Evolutionary conservation across 176 grass and related monocot species (phyloP), one percentile per base, ranked within the genome.

Genomic region (Secale cereale): DNA sequence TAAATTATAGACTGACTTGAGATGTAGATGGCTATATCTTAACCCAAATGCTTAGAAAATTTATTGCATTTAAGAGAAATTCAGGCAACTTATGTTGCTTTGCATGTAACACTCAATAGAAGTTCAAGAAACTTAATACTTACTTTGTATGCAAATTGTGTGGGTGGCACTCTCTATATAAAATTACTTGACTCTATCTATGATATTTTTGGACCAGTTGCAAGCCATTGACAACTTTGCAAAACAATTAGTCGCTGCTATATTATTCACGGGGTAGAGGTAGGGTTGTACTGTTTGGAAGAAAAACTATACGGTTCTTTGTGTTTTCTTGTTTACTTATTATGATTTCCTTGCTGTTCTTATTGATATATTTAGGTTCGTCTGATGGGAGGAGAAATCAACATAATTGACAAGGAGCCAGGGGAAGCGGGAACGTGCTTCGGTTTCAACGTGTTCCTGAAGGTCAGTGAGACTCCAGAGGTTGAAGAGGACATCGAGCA

Each of bases 351-450:
- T 25, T 71, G 36, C 26, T 41, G 11, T 71, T 15, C 11, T 26
- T 71, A 5, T 41, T 26, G 41, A 3, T 39, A 45, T 25, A 26
- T 22, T 27, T 40, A 95, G 95, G 95, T 95, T 60, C 91, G 92
- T 64, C 37, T 98, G 26, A 93, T 95, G 95, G 92, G 95, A 28
- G 95, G 95, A 19, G 92, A 98, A 61, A 98, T 98, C 14, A 88
- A 73, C 43, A 98, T 98, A 41, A 78, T 85, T 62, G 91, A 98
- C 25, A 95, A 91, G 43, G 85, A 88, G 22, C 82, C 62, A 17
- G 82, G 82, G 48, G 90, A 91, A 76, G 80, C 28, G 15, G 95
- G 95, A 65, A 90, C 89, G 31, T 95, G 95, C 65, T 95, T 98
- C 32, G 85, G 78, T 19, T 98, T 98, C 79, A 98, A 95, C 61